Base-by-base conservation (phyloP, 208 protist genomes). In the Wallacemonas rigidus region DNA sequence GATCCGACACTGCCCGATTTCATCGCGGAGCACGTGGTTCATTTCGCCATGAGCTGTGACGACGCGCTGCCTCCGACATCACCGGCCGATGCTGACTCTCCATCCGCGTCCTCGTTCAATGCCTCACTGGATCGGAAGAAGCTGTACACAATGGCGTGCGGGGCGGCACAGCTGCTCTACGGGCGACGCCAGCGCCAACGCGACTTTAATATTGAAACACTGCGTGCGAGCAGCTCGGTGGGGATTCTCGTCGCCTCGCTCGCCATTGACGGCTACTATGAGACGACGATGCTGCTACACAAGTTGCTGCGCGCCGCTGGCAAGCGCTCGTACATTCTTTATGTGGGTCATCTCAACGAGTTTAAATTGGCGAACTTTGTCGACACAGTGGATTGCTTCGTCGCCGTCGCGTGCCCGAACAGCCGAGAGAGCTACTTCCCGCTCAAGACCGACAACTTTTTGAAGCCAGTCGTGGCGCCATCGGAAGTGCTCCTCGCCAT, bases 321-420 rank as follows among this genome's bases (percentile, higher is more conserved):
- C n/a, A 92, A 93, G 72, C 86, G 90, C 39, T 74, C 82, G 41
- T 97, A 97, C 78, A 78, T 97, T 44, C 85, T 98, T 51, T 95
- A 96, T 63, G 81, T 98, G 40, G 95, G 95, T 2, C 93, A 98
- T 74, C 70, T 97, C 9, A 98, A 98, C 70, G 85, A 95, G 71
- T 96, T 88, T 71, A 98, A 98, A 71, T 75, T 98, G 7, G 90
- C 91, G 7, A 98, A 98, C 71, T 97, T 97, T 78, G 85, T 85
- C 1, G 89, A 97, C 71, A 88, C 86, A 3, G 90, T 97, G 4
- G 93, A 98, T 50, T 90, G 89, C 74, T 97, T 95, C 71, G 87
- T 92, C 1, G 81, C 76, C 4, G 85, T 98, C 60, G 87, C 89
- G 40, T 98, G 95, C 69, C 91, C 90, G 2, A 89, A 96, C 73